phyloP scores from a whole-genome alignment of 2,329 filamentous ascomycete species.

The Penicillium sp. region DNA sequence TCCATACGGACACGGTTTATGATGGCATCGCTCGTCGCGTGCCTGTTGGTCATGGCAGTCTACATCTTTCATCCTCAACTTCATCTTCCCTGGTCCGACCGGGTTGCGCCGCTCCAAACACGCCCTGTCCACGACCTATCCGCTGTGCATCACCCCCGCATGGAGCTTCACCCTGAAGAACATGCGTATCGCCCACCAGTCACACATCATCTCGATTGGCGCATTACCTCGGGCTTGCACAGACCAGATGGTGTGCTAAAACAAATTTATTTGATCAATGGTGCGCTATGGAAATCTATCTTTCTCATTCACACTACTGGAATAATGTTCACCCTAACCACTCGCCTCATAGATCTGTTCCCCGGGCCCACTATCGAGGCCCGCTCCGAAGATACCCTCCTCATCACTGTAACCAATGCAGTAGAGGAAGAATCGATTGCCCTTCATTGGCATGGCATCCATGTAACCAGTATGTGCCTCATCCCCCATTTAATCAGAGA shows the following conservation, averaged over 20 bases:
- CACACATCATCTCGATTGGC: conserved; percentile 45
- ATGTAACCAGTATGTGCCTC: conserved; percentile 38
- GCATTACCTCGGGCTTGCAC: conserved; percentile 41
- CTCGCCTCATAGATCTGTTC: conserved; percentile 37
- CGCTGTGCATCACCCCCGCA: conserved; percentile 21
- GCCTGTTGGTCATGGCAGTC: conserved; percentile 16
- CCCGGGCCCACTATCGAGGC: conserved; percentile 55
- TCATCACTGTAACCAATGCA: conserved; percentile 48
- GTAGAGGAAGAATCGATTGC: conserved; percentile 44
- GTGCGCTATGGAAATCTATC: conserved; percentile 25
- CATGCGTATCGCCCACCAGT: conserved; percentile 42
- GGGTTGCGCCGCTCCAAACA: conserved; percentile 5
- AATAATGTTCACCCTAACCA: not conserved
- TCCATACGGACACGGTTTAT: conserved; percentile 13
- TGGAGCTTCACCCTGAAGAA: conserved; percentile 46
- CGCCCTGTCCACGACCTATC: not conserved
- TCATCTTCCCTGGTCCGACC: not conserved
- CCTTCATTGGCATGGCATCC: conserved; percentile 53
- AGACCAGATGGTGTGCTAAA: conserved; percentile 56
- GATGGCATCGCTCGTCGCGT: conserved; percentile 15
- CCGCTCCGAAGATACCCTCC: conserved; percentile 49
- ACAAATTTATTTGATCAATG: conserved; percentile 54
- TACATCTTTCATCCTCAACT: conserved; percentile 18
- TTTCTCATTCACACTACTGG: not conserved
- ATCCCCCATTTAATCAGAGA: not conserved